These are phyloP conservation scores for Colletotrichum cereale DNA, from an alignment of 2,329 filamentous ascomycete genomes.

Conservation along the genomic window DNA sequence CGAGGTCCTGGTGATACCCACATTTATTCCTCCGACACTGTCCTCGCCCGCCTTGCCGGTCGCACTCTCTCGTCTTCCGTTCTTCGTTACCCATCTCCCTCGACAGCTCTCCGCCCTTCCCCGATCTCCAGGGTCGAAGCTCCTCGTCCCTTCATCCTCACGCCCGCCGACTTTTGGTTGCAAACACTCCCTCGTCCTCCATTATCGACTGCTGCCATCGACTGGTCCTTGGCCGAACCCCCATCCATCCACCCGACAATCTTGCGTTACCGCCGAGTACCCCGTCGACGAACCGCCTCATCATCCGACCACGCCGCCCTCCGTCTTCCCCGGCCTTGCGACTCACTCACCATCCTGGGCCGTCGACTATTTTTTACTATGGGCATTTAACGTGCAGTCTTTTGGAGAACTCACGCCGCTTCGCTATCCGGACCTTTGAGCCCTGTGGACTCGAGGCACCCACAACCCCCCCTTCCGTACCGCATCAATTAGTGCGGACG, in stretches of 20 bases:
- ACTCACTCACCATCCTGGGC: not conserved
- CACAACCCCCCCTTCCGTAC: not conserved
- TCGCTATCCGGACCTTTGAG: conserved; percentile 5
- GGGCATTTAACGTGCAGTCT: conserved; percentile 36
- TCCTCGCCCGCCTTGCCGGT: conserved; percentile 38
- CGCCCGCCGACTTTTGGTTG: conserved; percentile 14
- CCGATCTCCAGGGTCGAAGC: conserved; percentile 24
- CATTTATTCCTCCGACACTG: conserved; percentile 41
- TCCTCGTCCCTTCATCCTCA: conserved; percentile 33
- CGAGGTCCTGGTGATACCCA: conserved; percentile 37
- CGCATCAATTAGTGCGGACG: not conserved
- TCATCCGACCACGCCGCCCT: conserved; percentile 3
- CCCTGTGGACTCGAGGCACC: conserved; percentile 16
- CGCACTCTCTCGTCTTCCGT: conserved; percentile 39
- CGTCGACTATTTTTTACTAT: conserved; percentile 26
- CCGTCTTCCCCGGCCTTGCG: not conserved
- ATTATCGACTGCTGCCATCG: conserved; percentile 7
- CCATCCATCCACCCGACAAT: conserved; percentile 9
- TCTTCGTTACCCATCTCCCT: conserved; percentile 39
- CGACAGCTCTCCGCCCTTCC: conserved; percentile 35
- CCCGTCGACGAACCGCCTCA: conserved; percentile 18
- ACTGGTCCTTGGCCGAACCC: not conserved
- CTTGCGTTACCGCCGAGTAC: conserved; percentile 27
- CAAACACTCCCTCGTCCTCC: not conserved
- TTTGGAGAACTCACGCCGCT: conserved; percentile 6